Conservation (phyloP, 768 basidiomycete genomes). For the Mrakia blollopis region DNA sequence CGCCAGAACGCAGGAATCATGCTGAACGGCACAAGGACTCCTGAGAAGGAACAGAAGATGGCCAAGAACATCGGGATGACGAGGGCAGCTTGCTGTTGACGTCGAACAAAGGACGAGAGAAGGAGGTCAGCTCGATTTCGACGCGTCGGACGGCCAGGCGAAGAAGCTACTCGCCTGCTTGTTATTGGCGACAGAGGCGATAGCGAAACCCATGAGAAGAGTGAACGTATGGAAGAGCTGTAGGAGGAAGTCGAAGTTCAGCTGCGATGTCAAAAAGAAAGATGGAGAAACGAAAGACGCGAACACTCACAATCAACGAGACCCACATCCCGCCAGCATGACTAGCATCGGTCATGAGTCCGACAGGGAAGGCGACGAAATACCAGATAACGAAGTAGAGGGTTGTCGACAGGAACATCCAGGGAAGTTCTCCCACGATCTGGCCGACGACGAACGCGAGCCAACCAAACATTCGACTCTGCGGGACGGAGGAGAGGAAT, state of each 20-base stretch:
- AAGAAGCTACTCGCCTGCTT: no score
- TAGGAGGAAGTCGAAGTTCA: background rate
- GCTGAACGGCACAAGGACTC: slow-evolving; percentile 30
- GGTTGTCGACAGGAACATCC: slow-evolving; percentile 35
- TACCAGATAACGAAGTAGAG: slow-evolving; percentile 34
- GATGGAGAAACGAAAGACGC: background rate
- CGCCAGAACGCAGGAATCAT: background rate
- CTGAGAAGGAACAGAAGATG: slow-evolving; percentile 33
- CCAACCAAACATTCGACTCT: slow-evolving; percentile 40
- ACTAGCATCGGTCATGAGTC: slow-evolving; percentile 22
- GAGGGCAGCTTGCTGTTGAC: slow-evolving; percentile 22
- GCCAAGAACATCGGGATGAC: slow-evolving; percentile 30
- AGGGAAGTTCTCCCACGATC: slow-evolving; percentile 41
- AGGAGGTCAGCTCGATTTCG: background rate
- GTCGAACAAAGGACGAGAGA: background rate
- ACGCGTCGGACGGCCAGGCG: background rate
- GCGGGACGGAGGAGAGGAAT: background rate
- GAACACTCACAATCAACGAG: background rate
- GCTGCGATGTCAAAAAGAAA: no score
- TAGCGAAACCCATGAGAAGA: slow-evolving; percentile 23
- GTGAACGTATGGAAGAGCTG: slow-evolving; percentile 28
- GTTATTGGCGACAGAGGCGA: slow-evolving; percentile 10
- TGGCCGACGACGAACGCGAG: slow-evolving; percentile 38
- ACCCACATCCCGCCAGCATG: slow-evolving; percentile 23
- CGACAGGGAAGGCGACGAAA: slow-evolving; percentile 30